Base-by-base conservation (phyloP, 164 flowering plant species). In the Aristolochia californica region DNA sequence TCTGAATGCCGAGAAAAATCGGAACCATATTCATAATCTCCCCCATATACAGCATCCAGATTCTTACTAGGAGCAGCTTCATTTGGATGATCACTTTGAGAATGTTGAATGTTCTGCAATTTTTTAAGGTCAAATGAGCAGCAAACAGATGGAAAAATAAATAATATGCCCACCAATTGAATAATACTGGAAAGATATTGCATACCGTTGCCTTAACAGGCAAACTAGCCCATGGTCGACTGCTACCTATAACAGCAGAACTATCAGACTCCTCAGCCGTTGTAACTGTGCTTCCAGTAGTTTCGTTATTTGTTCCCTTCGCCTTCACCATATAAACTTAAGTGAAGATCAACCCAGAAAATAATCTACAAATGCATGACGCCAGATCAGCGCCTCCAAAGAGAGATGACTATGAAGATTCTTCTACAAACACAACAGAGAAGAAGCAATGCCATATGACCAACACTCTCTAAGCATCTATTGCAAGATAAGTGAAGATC, bases 201-300 rank as follows among this genome's bases (percentile, higher is more conserved):
- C 40, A 34, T 34, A 34, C 40, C 50, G 22, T 20, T 17, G 50
- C 50, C 50, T 20, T 47, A 17, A 58, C 67, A 40, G 76, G 62
- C 45, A 72, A 57, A 70, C 81, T 84, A 48, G 72, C 30, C 87
- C 81, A 78, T 59, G 81, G 65, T 50, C 79, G 75, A 55, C 77
- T 72, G 58, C 74, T 59, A 58, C 72, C 63, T 52, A 64, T 47
- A 63, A 62, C 57, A 27, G 76, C 30, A 23, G 74, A 48, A 67
- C 76, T 73, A 10, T 72, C 79, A 23, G 67, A 67, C 68, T 70
- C 78, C 50, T 78, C 76, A 56, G 43, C 56, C 55, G 70, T 58
- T 59, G 62, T 68, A 20, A 63, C 66, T 48, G 69, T 27, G 28
- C 66, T 53, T 43, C 69, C 77, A 70, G 70, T 49, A 24, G 43